Base-by-base conservation (phyloP, 495 filamentous ascomycete genomes). In the Penicillium waksmanii region DNA sequence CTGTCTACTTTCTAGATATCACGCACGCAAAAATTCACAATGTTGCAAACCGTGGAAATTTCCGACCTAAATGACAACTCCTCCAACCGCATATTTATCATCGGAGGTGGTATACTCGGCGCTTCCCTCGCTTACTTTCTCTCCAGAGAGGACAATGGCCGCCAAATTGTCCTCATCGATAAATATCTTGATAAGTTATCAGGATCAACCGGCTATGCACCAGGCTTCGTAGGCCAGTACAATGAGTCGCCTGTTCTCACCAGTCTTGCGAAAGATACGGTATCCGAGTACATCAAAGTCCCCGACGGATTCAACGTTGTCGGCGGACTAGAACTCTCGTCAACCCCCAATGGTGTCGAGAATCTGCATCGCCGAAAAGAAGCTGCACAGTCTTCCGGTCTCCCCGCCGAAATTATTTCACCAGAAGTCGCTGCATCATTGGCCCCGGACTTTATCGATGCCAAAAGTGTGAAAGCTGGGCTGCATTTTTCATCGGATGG, bases 51-150 rank as follows among this genome's bases (percentile, higher is more conserved):
- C 6, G 11, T 66, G 25, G 23, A 51, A 10, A 62, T 66, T 13
- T 11, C 56, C 21, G 53, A 68, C 46, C 55, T 66, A 48, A 66
- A 66, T 31, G 6, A 31, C 40, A 42, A 34, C 21, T 63, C 54
- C 17, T 38, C 64, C 13, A 21, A 53, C 2, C 56, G 56, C 2
- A 67, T 79, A 40, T 69, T 72, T 35, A 74, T 80, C 46, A 58
- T 83, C 25, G 78, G 80, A 36, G 80, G 71, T 5, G 79, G 79
- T 23, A 80, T 83, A 34, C 71, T 80, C 19, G 79, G 80, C 27
- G 65, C 80, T 12, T 68, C 68, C 0, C 61, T 77, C 31, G 72
- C 78, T 10, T 72, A 70, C 49, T 67, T 68, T 46, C 54, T 76
- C 10, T 73, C 69, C 33, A 33, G 6, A 8, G 27, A 56, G 3